Evolutionary conservation across 2,329 filamentous ascomycete species (phyloP), one percentile per base, ranked within the genome.

Genomic region (Lasiodiplodia citricola): DNA sequence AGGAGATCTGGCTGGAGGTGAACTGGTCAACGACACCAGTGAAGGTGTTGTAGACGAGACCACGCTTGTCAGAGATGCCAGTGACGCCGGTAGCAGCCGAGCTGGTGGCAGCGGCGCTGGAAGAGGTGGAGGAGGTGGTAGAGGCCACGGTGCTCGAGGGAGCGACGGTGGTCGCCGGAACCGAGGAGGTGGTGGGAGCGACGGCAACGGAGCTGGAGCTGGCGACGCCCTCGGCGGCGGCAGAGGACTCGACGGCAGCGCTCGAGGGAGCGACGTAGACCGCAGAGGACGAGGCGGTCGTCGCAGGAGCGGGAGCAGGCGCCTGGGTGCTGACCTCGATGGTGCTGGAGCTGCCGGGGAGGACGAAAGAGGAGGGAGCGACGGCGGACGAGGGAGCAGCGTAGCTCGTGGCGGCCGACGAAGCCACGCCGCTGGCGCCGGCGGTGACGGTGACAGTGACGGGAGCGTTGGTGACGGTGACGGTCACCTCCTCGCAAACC

Each of bases 21-120:
- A 90, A 88, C 71, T 76, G 72, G 66, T 81, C 77, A 73, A 85
- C 82, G 21, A 88, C 79, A 35, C 70, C 73, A n/a, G 44, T 3
- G 69, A 82, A 81, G 41, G 85, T 79, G 79, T 91, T 90, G 84
- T 88, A 91, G 60, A 86, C 87, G 57, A 90, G 77, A 75, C 89
- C 89, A 75, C 88, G 87, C 86, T 90, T 89, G 73, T 76, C 76
- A 55, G 55, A 25, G 54, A 70, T 72, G 31, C 71, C 73, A 67
- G 65, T 66, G 67, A 71, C 66, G 51, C 68, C 63, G 51, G 58
- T 44, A 13, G 72, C 65, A 28, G 74, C 68, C 16, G 67, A 55
- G 38, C 47, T 55, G 18, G 74, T 57, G 13, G 72, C 68, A 44
- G 73, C 68, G 4, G 71, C 51, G 35, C 71, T 70, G 14, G 71